Evolutionary conservation across 2,329 filamentous ascomycete genomes (phyloP).

Genomic region (Alternaria sp.): DNA sequence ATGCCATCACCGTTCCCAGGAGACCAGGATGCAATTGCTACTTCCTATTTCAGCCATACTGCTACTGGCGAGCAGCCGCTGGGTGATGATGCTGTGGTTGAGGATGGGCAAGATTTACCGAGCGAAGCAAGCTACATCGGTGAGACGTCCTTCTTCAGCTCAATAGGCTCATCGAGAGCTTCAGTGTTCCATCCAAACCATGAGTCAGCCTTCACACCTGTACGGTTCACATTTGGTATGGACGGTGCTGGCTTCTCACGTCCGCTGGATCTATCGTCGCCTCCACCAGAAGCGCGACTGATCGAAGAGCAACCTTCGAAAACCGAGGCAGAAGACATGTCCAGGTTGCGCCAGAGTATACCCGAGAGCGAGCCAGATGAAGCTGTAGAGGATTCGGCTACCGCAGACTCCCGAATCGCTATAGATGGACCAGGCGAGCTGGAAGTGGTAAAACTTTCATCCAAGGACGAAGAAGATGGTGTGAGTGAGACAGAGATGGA

Average conservation of each 20-base stretch:
- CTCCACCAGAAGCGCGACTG: conserved; percentile 19
- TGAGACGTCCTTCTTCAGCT: conserved; percentile 48
- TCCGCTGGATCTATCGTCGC: conserved; percentile 30
- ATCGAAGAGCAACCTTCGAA: not conserved
- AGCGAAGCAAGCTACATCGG: conserved; percentile 37
- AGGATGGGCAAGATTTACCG: conserved; percentile 20
- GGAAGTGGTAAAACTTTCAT: conserved; percentile 27
- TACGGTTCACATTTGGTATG: conserved; percentile 49
- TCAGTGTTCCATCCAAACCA: conserved; percentile 39
- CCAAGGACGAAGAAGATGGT: conserved; percentile 8
- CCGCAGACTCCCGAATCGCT: not conserved
- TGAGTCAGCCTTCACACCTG: conserved; percentile 48
- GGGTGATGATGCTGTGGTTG: conserved; percentile 1
- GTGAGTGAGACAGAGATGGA: not conserved
- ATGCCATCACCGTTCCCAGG: conserved; percentile 51
- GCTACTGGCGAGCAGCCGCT: conserved; percentile 10
- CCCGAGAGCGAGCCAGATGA: not conserved
- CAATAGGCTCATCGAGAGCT: conserved; percentile 38
- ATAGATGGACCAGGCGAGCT: not conserved
- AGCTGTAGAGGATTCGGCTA: not conserved
- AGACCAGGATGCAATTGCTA: conserved; percentile 28
- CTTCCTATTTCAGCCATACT: conserved; percentile 43
- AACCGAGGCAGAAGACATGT: not conserved
- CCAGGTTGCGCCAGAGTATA: not conserved
- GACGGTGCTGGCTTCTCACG: conserved; percentile 42